These are phyloP conservation scores for Biscogniauxia sp. DNA, from an alignment of 2,329 filamentous ascomycete genomes.

Conservation along the genomic window DNA sequence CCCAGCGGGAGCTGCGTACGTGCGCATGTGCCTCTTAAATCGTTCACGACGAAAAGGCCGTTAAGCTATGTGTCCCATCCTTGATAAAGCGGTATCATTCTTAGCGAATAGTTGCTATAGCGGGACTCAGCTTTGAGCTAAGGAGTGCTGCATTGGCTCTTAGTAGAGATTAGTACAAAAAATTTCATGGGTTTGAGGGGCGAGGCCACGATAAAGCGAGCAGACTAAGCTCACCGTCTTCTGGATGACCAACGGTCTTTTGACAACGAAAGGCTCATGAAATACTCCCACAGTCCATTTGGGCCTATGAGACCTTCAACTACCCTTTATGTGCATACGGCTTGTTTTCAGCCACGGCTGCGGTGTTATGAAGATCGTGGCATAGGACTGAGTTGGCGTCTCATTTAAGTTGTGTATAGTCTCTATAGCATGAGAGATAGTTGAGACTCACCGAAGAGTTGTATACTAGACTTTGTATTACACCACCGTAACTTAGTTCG, in stretches of 20 bases:
- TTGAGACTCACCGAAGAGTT: no score
- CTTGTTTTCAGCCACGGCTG: background rate
- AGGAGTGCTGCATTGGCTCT: background rate
- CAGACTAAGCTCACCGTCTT: background rate
- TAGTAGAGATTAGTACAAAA: background rate
- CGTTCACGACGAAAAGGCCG: background rate
- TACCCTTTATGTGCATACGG: background rate
- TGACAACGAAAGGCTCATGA: background rate
- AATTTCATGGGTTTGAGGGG: background rate
- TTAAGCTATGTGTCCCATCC: background rate
- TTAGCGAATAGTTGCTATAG: background rate
- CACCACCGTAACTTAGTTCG: no score
- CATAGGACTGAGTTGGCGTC: background rate
- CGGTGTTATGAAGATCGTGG: background rate
- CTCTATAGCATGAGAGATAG: background rate
- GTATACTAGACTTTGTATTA: no score
- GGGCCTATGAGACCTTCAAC: background rate
- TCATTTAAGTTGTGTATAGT: background rate
- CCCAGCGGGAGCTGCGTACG: background rate
- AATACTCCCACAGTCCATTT: background rate
- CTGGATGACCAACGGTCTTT: background rate
- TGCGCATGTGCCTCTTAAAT: background rate
- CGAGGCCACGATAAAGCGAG: background rate
- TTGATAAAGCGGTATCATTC: background rate
- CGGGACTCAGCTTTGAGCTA: background rate